Evolutionary conservation across 2,329 filamentous ascomycete species (phyloP), one percentile per base, ranked within the genome.

Genomic region (Arthrobotrys iridis): DNA sequence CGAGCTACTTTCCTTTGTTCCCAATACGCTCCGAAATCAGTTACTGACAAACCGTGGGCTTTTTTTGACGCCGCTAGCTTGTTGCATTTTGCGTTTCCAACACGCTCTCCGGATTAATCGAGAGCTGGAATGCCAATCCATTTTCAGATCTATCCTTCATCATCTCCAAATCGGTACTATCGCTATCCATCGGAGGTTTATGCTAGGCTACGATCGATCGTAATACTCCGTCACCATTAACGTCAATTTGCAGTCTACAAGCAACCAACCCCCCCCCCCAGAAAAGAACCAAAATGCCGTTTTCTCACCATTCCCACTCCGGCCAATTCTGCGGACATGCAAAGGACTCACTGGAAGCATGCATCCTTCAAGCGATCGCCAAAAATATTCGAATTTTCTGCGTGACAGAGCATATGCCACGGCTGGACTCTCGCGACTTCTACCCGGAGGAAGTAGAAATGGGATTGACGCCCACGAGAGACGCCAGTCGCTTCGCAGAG

Each of bases 271-370:
- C n/a, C n/a, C n/a, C n/a, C n/a, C n/a, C n/a, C n/a, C n/a, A n/a
- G n/a, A n/a, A n/a, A n/a, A n/a, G n/a, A n/a, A n/a, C 6, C 76
- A 81, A 45, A 60, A 98, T 98, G 95, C 93, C 94, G 1, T 97
- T 96, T 84, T 96, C 95, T 3, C 96, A 98, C 85, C 95, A 99
- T 83, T 96, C 93, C 81, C 95, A 99, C 84, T 98, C 95, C 37
- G 95, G 95, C 77, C 92, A 99, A 82, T 99, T 99, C 85, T 99
- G 95, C 84, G 88, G 90, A 79, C 95, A 99, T 84, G 95, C 95
- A 58, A 89, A 90, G 81, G 89, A 96, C 81, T 87, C 88, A 18
- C 87, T 99, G 7, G 94, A 98, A 82, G 89, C 93, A 78, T 88
- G 98, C 55, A 85, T 98, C 79, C 87, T 89, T 80, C 87, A 89